These are phyloP conservation scores for Protostelium mycophagum DNA, from an alignment of 78 protist genomes.

Conservation along the genomic window DNA sequence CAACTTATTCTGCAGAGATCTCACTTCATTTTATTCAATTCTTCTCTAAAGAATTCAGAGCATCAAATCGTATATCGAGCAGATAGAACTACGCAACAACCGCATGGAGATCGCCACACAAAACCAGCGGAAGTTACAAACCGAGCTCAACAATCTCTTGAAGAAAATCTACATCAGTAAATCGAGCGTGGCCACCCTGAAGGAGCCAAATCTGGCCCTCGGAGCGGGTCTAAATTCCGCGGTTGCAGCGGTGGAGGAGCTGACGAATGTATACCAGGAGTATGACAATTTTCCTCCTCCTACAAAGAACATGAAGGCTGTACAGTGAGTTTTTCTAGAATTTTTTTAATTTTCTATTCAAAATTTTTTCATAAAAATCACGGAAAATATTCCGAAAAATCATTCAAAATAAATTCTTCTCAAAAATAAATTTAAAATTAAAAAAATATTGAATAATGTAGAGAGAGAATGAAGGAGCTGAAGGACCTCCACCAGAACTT, in stretches of 20 bases:
- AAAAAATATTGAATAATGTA: no score
- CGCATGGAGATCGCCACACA: not conserved
- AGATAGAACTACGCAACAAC: not conserved
- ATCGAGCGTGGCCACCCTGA: not conserved
- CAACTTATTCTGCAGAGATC: not conserved
- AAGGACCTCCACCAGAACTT: not conserved
- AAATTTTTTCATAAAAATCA: no score
- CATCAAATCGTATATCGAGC: not conserved
- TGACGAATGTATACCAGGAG: not conserved
- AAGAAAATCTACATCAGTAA: not conserved
- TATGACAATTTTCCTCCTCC: not conserved
- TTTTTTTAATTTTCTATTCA: no score
- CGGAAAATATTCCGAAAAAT: no score
- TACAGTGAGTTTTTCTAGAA: not conserved
- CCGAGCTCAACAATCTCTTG: not conserved
- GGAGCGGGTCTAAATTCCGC: not conserved
- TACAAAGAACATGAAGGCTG: not conserved
- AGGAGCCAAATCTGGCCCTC: not conserved
- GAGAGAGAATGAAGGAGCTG: not conserved
- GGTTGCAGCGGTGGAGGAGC: not conserved
- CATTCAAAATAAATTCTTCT: no score
- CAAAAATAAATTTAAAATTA: no score
- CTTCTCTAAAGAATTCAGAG: not conserved
- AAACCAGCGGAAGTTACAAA: not conserved
- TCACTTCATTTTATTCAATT: not conserved